Percentiles rank a stretch among this genome's conserved stretches.
Conservation (phyloP, 2,329 filamentous ascomycete species). For the Fonsecaea multimorphosa region DNA sequence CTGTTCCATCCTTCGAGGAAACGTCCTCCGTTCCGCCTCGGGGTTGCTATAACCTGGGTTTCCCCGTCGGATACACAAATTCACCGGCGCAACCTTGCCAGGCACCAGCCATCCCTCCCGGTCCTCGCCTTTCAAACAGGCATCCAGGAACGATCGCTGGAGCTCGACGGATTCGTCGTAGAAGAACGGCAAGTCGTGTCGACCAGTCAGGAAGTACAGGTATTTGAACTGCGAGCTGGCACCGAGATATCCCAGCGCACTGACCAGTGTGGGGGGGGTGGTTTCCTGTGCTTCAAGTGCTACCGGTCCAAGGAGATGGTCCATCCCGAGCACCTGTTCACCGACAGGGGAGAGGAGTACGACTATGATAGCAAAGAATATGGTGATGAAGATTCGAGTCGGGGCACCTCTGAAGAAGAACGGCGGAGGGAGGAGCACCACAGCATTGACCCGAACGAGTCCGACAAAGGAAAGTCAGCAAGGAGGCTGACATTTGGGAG, state of each 20-base stretch:
- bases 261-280: not conserved
- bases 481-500: not conserved
- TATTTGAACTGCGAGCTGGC: too few species aligned
- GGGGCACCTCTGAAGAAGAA: not conserved
- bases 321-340: not conserved
- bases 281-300: conserved; percentile 1
- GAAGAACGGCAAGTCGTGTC: too few species aligned
- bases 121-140: too few species aligned
- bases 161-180: too few species aligned
- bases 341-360: conserved; percentile 1
- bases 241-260: not conserved
- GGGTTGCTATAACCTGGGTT: too few species aligned
- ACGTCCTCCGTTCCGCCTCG: too few species aligned
- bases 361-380: not conserved
- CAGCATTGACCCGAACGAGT: not conserved
- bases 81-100: too few species aligned
- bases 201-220: too few species aligned
- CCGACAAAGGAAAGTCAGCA: not conserved
- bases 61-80: too few species aligned
- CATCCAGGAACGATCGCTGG: too few species aligned
- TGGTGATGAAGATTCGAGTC: not conserved
- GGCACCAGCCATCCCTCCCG: too few species aligned
- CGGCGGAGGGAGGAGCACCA: not conserved
- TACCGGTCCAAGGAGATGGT: not conserved
- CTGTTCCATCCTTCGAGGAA: too few species aligned